These are phyloP conservation scores for Cadophora luteo-olivacea DNA, from an alignment of 2,329 filamentous ascomycete genomes.

Conservation along the genomic window DNA sequence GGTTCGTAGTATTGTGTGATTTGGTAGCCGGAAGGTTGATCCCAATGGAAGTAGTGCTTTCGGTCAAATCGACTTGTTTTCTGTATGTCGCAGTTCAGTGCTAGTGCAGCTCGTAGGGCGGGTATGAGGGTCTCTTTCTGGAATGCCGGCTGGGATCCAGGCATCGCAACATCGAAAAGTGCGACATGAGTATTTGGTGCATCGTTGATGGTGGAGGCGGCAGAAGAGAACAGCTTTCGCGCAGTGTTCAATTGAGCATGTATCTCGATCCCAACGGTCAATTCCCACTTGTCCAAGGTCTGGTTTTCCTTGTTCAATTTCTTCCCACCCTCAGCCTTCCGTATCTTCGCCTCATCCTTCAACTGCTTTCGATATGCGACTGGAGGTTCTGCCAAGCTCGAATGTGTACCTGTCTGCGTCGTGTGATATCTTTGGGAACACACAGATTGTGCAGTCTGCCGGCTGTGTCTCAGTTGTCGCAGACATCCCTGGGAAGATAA, in stretches of 20 bases:
- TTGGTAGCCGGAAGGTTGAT: conserved; percentile 95
- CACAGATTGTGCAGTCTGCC: conserved; percentile 25
- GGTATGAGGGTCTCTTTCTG: conserved; percentile 85
- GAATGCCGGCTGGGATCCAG: conserved; percentile 86
- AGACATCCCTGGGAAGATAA: conserved; percentile 40
- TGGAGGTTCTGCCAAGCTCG: conserved; percentile 23
- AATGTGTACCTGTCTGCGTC: conserved; percentile 26
- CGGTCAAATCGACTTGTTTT: conserved; percentile 84
- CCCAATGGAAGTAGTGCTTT: conserved; percentile 99
- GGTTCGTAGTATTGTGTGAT: conserved; percentile 94
- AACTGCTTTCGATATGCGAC: conserved; percentile 72
- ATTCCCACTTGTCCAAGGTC: conserved; percentile 73
- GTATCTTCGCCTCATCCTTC: conserved; percentile 68
- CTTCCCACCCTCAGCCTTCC: conserved; percentile 48
- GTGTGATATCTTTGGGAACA: conserved; percentile 30
- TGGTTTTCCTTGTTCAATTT: conserved; percentile 47
- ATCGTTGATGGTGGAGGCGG: conserved; percentile 68
- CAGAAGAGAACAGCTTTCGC: conserved; percentile 86
- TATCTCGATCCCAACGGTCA: conserved; percentile 96
- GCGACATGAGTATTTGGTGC: conserved; percentile 86
- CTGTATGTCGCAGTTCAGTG: conserved; percentile 81
- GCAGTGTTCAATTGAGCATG: conserved; percentile 93
- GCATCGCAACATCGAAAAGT: conserved; percentile 86
- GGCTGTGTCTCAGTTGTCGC: conserved; percentile 24
- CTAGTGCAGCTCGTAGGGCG: conserved; percentile 87